phyloP scores from a whole-genome alignment of 202 grass and related monocot species.

The Zoysia matrella region DNA sequence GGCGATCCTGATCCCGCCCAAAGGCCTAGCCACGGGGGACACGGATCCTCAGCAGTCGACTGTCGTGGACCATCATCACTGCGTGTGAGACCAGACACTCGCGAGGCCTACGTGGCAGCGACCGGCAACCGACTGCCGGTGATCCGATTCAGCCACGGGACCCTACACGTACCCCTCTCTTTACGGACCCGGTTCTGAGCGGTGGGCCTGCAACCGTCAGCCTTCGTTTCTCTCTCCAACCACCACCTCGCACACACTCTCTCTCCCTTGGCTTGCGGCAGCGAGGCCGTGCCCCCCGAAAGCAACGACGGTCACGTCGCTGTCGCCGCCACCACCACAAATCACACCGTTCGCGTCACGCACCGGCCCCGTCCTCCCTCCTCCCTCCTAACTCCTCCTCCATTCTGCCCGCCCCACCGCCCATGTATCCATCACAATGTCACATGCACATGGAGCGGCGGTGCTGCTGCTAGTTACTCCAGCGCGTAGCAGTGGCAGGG shows the following conservation, averaged over 20 bases:
- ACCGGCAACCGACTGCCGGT: too few relatives aligned
- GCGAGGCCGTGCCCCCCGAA: slow-evolving; percentile 55
- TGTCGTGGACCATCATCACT: too few relatives aligned
- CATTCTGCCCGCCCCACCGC: not conserved
- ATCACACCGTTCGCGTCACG: slow-evolving; percentile 26
- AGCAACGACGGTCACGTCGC: slow-evolving; percentile 89
- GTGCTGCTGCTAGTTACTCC: not conserved
- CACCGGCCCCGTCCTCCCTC: slow-evolving; percentile 16
- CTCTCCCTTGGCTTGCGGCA: slow-evolving; percentile 2
- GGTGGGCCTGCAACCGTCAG: slow-evolving; percentile 27
- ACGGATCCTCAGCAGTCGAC: too few relatives aligned
- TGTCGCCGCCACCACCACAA: slow-evolving; percentile 73
- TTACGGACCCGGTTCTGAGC: not conserved
- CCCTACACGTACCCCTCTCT: slow-evolving; percentile 11
- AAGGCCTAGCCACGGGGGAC: too few relatives aligned
- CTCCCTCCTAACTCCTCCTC: not conserved
- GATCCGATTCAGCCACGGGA: not conserved
- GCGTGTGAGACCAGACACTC: too few relatives aligned
- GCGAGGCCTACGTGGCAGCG: too few relatives aligned
- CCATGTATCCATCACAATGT: not conserved
- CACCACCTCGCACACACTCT: not conserved
- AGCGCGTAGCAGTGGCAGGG: not conserved
- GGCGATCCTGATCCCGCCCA: too few relatives aligned
- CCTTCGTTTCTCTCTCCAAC: slow-evolving; percentile 36
- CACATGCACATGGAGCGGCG: slow-evolving; percentile 12